phyloP scores from a whole-genome alignment of 306 rosid species.

The Prunus fruticosa region DNA sequence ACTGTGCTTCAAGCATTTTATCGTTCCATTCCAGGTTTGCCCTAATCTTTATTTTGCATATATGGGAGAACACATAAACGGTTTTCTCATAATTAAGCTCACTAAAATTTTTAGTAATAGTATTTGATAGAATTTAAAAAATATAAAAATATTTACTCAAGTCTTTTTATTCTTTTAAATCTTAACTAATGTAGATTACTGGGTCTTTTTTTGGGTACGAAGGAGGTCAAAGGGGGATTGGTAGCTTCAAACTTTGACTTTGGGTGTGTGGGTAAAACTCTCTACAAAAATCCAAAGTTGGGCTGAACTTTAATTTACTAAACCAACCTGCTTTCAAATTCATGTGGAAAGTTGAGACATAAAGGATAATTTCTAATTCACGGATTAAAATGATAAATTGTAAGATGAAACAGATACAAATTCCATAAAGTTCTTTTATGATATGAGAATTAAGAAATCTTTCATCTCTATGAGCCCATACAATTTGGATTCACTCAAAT shows the following conservation, averaged over 20 bases:
- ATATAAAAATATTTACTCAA: neutral
- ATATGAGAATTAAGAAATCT: neutral
- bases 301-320: no score
- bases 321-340: neutral
- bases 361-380: neutral
- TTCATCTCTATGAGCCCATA: neutral
- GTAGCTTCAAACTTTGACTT: neutral
- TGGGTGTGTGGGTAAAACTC: neutral
- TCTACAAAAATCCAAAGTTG: neutral
- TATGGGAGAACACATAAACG: neutral
- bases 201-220: neutral
- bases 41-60: conserved; percentile 6
- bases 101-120: neutral
- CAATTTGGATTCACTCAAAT: neutral
- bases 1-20: conserved; percentile 51
- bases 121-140: neutral
- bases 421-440: no score
- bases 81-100: neutral
- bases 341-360: neutral
- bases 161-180: neutral
- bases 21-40: conserved; percentile 90
- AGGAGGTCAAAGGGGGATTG: neutral
- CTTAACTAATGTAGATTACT: neutral
- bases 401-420: neutral
- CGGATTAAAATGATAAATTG: neutral